phyloP scores from a whole-genome alignment of 2,329 filamentous ascomycete species.

The Lanzia echinophila region DNA sequence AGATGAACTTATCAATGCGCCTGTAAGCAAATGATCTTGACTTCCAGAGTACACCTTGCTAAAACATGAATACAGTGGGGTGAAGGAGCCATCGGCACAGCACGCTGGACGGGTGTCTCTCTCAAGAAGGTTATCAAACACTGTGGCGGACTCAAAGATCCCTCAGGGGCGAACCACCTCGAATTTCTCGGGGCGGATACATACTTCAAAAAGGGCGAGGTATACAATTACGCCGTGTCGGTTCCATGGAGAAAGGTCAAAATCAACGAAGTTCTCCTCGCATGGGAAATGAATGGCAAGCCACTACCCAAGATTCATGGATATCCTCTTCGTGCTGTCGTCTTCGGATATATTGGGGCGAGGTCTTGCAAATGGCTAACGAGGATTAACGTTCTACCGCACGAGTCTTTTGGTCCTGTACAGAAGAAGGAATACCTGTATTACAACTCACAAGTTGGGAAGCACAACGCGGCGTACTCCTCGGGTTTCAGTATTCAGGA shows the following conservation, averaged over 20 bases:
- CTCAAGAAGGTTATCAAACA: slow-evolving; percentile 65
- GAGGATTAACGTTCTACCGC: slow-evolving; percentile 52
- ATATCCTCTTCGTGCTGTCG: slow-evolving; percentile 54
- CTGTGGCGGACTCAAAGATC: slow-evolving; percentile 52
- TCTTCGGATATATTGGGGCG: slow-evolving; percentile 60
- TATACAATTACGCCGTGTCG: slow-evolving; percentile 60
- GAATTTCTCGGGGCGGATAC: slow-evolving; percentile 66
- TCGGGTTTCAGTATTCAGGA: slow-evolving; percentile 60
- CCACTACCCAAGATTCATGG: slow-evolving; percentile 59
- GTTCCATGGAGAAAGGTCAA: slow-evolving; percentile 64
- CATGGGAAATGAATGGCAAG: slow-evolving; percentile 61
- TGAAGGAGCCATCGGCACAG: slow-evolving; percentile 62
- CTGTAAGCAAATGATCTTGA: slow-evolving; percentile 21
- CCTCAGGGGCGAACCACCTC: slow-evolving; percentile 49
- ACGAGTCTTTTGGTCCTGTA: slow-evolving; percentile 50
- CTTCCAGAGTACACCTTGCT: neutral
- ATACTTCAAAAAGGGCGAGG: slow-evolving; percentile 60
- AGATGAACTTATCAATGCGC: slow-evolving; percentile 47
- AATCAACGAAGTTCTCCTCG: slow-evolving; percentile 57
- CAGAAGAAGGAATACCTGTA: slow-evolving; percentile 61
- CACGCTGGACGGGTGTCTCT: slow-evolving; percentile 54
- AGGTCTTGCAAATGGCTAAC: slow-evolving; percentile 64
- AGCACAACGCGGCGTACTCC: slow-evolving; percentile 55
- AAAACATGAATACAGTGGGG: slow-evolving; percentile 41
- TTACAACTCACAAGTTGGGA: slow-evolving; percentile 60